Percentiles rank a stretch among this genome's conserved stretches.
Conservation (phyloP, 306 rosid genomes). For the Gillenia trifoliata region DNA sequence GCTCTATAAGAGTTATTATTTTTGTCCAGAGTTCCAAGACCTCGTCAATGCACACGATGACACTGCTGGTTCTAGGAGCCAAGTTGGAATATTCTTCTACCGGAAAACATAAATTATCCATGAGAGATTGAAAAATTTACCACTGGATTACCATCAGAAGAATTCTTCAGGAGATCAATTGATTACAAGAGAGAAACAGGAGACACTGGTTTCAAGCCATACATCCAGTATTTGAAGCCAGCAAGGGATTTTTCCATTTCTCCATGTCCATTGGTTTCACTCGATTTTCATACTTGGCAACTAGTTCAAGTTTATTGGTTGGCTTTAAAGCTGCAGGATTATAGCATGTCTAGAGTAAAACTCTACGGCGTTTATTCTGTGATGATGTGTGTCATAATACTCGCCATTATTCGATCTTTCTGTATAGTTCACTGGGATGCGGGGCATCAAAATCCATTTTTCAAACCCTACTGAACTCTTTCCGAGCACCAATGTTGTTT, state of each 20-base stretch:
- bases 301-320: conserved; percentile 41
- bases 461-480: conserved; percentile 39
- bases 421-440: conserved; percentile 24
- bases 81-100: not conserved
- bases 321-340: conserved; percentile 44
- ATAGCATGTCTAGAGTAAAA: conserved; percentile 14
- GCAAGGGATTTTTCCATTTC: conserved; percentile 35
- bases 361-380: conserved; percentile 36
- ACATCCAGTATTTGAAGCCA: conserved; percentile 44
- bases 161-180: conserved; percentile 24
- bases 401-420: conserved; percentile 25
- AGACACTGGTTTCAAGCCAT: conserved; percentile 49
- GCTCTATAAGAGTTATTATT: conserved; percentile 36
- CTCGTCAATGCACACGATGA: conserved; percentile 52
- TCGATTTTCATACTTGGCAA: conserved; percentile 23
- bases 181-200: conserved; percentile 48
- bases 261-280: conserved; percentile 7
- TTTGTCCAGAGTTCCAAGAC: conserved; percentile 47
- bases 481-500: conserved; percentile 51
- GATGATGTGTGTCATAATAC: conserved; percentile 18
- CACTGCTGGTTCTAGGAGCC: conserved; percentile 27
- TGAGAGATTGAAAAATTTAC: conserved; percentile 14
- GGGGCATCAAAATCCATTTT: conserved; percentile 42
- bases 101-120: not conserved
- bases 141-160: conserved; percentile 10